Conservation (phyloP, 805 yeast genomes). For the Saccharomycopsis sp. region DNA sequence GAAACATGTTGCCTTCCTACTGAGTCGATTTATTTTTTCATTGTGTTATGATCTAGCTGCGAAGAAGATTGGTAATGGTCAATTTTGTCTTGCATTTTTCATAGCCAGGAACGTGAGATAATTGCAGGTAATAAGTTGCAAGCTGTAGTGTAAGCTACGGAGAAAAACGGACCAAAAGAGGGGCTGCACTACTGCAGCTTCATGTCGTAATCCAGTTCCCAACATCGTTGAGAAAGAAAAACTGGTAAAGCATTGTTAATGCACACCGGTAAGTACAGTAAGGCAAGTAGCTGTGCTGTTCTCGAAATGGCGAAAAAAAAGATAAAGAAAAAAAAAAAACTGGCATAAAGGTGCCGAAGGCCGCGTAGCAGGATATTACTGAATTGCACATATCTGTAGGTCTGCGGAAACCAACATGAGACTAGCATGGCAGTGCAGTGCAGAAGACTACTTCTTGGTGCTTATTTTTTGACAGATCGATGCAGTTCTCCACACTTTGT, state of each 20-base stretch:
- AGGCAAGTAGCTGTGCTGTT: background rate
- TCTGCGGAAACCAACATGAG: background rate
- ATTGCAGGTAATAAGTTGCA: too few species aligned
- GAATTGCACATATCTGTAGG: background rate
- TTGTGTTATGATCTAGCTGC: too few species aligned
- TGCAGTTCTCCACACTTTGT: background rate
- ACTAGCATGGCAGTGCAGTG: background rate
- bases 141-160: too few species aligned
- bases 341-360: background rate
- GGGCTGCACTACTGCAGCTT: too few species aligned
- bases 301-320: background rate
- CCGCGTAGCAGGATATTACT: background rate
- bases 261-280: background rate
- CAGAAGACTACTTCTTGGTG: background rate
- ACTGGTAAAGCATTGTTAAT: too few species aligned
- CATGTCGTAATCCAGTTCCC: too few species aligned
- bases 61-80: too few species aligned
- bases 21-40: conserved; percentile 4
- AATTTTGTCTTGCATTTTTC: too few species aligned
- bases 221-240: too few species aligned
- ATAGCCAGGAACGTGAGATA: too few species aligned
- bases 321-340: background rate
- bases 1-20: conserved; percentile 11
- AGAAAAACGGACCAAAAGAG: too few species aligned
- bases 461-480: background rate